A percentile compares a stretch with the other conserved stretches of the same genome.
These are phyloP conservation scores for Chytriomyces confervae DNA, from an alignment of 192 early-diverging fungal genomes.

Conservation along the genomic window DNA sequence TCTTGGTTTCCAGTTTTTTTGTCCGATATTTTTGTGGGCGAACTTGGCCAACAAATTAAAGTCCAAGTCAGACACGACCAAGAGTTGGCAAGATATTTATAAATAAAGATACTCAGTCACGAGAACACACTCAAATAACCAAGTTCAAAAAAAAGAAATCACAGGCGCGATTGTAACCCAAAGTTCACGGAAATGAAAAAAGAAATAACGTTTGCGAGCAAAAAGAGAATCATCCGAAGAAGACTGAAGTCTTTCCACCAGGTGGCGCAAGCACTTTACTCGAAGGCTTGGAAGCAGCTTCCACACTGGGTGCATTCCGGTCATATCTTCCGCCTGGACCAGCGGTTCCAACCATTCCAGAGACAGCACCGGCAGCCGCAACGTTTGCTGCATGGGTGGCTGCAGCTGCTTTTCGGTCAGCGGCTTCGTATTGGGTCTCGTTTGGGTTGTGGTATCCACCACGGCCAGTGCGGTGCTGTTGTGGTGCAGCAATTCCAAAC, in stretches of 20 bases:
- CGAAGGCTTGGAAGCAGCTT: conserved; percentile 18
- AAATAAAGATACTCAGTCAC: too few species aligned
- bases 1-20: neutral
- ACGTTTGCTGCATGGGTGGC: neutral
- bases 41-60: conserved; percentile 1
- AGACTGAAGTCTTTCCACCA: conserved; percentile 43
- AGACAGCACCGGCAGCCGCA: conserved; percentile 4
- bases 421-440: conserved; percentile 16
- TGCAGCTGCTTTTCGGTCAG: conserved; percentile 5
- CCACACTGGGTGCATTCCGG: conserved; percentile 44
- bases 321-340: conserved; percentile 26
- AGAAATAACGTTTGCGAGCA: too few species aligned
- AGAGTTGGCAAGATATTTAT: neutral
- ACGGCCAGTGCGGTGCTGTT: conserved; percentile 1
- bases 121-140: too few species aligned
- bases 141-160: too few species aligned
- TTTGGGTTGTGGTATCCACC: conserved; percentile 31
- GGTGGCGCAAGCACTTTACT: conserved; percentile 45
- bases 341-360: neutral
- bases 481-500: neutral
- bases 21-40: neutral
- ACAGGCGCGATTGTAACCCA: too few species aligned
- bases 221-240: conserved; percentile 30
- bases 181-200: too few species aligned
- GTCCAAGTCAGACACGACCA: neutral